Conservation (phyloP, 2,329 filamentous ascomycete genomes). For the Aphanocladium album region DNA sequence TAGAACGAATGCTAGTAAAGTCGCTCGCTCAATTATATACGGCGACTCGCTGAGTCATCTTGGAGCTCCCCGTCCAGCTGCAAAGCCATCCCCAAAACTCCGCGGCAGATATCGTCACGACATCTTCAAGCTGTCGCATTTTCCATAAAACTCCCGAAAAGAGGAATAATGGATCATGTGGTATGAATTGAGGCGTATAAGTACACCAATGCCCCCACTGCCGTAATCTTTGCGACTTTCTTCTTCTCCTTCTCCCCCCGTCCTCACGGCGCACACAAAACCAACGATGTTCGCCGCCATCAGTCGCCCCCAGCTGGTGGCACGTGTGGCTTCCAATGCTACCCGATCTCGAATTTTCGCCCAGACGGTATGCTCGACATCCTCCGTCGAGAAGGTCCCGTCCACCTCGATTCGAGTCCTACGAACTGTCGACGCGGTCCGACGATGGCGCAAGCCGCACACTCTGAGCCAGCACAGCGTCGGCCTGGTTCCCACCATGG, state of each 20-base stretch:
- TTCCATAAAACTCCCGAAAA: not conserved
- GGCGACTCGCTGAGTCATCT: not conserved
- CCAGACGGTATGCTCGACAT: slow-evolving; percentile 15
- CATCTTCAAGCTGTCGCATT: slow-evolving; percentile 11
- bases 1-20: not conserved
- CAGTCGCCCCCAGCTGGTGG: not conserved
- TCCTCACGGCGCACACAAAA: not conserved
- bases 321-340: slow-evolving; percentile 3
- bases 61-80: not conserved
- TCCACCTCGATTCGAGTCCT: slow-evolving; percentile 64
- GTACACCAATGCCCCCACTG: slow-evolving; percentile 3
- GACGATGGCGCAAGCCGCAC: slow-evolving; percentile 63
- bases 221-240: not conserved
- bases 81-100: slow-evolving; percentile 37
- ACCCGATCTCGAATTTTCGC: slow-evolving; percentile 12
- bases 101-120: slow-evolving; percentile 47
- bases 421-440: slow-evolving; percentile 67
- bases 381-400: slow-evolving; percentile 43
- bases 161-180: slow-evolving; percentile 1
- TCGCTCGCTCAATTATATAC: not conserved
- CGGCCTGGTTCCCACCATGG: slow-evolving; percentile 94
- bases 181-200: not conserved
- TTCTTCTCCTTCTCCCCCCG: not conserved
- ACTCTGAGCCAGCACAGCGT: slow-evolving; percentile 64
- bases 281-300: slow-evolving; percentile 1